Conservation (phyloP, 2,329 filamentous ascomycete genomes). For the Pseudocercospora musae region DNA sequence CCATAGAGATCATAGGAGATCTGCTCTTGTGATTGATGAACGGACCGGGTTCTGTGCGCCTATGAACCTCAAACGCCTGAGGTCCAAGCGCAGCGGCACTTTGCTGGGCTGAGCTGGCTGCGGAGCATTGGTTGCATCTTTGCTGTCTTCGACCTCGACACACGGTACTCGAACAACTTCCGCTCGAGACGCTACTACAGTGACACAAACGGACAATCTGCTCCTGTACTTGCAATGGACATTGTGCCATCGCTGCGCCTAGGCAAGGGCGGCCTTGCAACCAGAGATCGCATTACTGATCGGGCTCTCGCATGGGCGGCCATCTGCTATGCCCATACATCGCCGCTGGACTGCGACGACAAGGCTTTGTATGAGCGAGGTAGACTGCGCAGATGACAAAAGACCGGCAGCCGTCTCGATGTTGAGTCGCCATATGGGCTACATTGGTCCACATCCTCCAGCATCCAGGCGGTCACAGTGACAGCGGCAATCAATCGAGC, state of each 20-base stretch:
- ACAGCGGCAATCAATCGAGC: neutral
- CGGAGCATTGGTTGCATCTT: neutral
- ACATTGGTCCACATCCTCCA: neutral
- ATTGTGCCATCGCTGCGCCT: neutral
- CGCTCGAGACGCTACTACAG: neutral
- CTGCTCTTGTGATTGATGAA: neutral
- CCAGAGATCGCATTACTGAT: neutral
- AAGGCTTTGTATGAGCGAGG: neutral
- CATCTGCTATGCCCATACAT: neutral
- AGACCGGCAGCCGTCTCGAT: neutral
- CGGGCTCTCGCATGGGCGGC: neutral
- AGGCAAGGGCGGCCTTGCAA: neutral
- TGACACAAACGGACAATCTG: neutral
- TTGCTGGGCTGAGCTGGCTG: neutral
- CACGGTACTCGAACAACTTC: neutral
- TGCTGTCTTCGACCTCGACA: neutral
- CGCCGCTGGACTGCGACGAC: neutral
- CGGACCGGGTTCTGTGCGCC: neutral
- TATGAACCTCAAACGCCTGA: neutral
- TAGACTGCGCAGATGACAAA: neutral
- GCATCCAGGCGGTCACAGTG: neutral
- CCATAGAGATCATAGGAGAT: neutral
- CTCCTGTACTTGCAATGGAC: neutral
- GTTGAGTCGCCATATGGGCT: neutral
- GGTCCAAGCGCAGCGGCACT: neutral